Base-by-base conservation (phyloP, 2,329 filamentous ascomycete species). In the Alternaria metachromatica region DNA sequence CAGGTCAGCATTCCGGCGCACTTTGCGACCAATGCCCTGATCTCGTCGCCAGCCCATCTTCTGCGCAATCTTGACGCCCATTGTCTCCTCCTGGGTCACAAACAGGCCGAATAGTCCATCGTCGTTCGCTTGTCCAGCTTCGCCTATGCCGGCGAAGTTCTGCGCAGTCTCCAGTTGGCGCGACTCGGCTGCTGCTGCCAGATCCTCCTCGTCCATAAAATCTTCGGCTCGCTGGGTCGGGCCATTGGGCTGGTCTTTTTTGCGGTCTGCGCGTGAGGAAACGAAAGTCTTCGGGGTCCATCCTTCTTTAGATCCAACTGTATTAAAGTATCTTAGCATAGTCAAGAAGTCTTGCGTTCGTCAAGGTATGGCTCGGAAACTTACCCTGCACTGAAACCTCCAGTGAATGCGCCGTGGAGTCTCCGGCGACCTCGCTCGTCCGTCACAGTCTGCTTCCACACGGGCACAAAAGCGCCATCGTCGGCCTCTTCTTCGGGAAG, bases 391-490 rank as follows among this genome's bases (percentile, higher is more conserved):
- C 94, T 97, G 83, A 92, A 99, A 28, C 96, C 96, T 72, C 96
- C 96, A 1, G 94, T 97, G 77, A 99, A 99, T 66, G 96, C 96
- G 67, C 96, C 96, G 80, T 99, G 96, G 4, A 99, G 86, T 58
- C 96, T 89, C 81, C 96, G 95, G 72, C 94, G 87, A 15, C 96
- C 96, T 69, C 90, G 90, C 77, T 97, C 96, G 81, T 99, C 96
- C 63, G 91, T 92, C 78, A 97, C 94, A 78, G 97, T 95, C 84
- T 99, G 96, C 83, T 98, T 97, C 94, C 96, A 98, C n/a, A 97
- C 82, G 0, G 96, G 96, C 15, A 97, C 88, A 77, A 94, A 98
- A 44, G 92, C 93, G 65, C 94, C 95, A 83, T 97, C 93, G 79
- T 98, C 94, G 73, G 93, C 90, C 41, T 88, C 85, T 20, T 93